Conservation (phyloP, 176 grass and related monocot genomes). For the Cenchrus americanus region DNA sequence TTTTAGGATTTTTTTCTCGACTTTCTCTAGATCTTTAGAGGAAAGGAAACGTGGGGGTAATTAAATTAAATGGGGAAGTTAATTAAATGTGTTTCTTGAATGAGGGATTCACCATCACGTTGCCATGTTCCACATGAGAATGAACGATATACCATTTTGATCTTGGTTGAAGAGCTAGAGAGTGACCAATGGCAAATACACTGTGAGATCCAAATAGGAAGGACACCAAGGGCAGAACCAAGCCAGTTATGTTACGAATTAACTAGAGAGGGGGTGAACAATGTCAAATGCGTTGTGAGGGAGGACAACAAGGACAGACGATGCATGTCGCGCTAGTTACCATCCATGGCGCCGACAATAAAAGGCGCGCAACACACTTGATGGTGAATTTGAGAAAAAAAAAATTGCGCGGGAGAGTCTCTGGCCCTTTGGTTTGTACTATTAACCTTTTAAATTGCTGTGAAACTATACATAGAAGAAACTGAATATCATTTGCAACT, state of each 20-base stretch:
- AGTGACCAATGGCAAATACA: background rate
- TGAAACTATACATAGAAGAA: background rate
- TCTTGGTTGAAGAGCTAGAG: background rate
- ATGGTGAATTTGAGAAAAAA: background rate
- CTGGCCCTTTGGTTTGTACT: background rate
- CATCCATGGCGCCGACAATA: background rate
- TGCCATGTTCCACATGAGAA: too few relatives aligned
- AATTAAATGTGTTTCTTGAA: background rate
- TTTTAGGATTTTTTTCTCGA: background rate
- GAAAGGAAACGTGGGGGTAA: background rate
- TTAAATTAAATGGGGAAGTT: background rate
- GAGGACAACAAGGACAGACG: background rate
- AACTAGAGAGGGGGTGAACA: background rate
- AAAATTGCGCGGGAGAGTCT: background rate
- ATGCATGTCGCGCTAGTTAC: background rate
- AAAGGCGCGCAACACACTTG: background rate
- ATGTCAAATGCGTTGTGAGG: background rate
- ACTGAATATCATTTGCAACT: constrained; percentile 5
- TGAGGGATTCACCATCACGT: too few relatives aligned
- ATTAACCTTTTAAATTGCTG: background rate
- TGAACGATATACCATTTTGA: background rate
- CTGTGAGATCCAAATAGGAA: background rate
- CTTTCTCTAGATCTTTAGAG: background rate
- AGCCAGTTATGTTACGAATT: background rate
- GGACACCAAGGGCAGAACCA: background rate